Evolutionary conservation across 1,284 basidiomycete species (phyloP).

Genomic region (Ganoderma lucidum): DNA sequence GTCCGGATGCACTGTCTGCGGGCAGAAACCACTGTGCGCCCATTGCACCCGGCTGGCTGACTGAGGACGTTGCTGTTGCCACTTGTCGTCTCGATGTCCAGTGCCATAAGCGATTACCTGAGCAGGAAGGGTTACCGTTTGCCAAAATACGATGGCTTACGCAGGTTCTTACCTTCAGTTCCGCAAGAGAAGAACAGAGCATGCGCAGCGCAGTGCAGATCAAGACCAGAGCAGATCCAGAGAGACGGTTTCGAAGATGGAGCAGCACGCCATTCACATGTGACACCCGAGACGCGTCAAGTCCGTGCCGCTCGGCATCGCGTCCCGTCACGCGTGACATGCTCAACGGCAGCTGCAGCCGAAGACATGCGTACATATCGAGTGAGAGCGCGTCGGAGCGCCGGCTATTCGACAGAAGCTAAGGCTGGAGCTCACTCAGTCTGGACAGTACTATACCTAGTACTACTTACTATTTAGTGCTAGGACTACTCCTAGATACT

Average conservation of each 20-base stretch:
- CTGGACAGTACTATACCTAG: too few species aligned
- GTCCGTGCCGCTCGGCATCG: not conserved
- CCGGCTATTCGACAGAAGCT: too few species aligned
- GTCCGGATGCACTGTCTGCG: conserved; percentile 22
- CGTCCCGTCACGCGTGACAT: conserved; percentile 13
- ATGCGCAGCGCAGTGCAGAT: too few species aligned
- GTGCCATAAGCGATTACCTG: not conserved
- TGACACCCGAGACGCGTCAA: not conserved
- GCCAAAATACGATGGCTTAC: not conserved
- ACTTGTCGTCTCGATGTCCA: not conserved
- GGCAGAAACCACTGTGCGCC: not conserved
- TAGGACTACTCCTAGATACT: too few species aligned
- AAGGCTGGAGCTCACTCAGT: too few species aligned
- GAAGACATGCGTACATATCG: too few species aligned
- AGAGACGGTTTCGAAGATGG: not conserved
- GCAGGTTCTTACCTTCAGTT: not conserved
- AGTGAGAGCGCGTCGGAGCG: too few species aligned
- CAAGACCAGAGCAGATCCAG: not conserved
- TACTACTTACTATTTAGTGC: too few species aligned
- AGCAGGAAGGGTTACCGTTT: not conserved
- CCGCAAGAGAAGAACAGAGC: not conserved
- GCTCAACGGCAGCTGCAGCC: too few species aligned
- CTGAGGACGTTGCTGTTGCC: not conserved
- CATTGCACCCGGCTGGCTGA: not conserved
- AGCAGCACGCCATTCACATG: not conserved